Conservation (phyloP, 169 alveolate genomes). For the Babesia ovata region DNA sequence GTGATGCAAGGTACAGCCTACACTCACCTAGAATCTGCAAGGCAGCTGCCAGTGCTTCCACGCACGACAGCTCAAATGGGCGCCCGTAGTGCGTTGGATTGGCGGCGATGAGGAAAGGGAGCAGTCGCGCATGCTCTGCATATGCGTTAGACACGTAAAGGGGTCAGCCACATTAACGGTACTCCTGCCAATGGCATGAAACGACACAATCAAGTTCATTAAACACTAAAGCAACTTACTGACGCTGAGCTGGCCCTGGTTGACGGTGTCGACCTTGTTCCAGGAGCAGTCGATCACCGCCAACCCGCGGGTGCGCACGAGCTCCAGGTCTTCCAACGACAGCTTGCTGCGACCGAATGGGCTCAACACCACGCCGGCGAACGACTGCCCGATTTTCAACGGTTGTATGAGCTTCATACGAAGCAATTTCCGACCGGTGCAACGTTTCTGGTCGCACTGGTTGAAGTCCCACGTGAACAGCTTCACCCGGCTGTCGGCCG, state of each 20-base stretch:
- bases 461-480: slow-evolving; percentile 91
- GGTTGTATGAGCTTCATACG: slow-evolving; percentile 76
- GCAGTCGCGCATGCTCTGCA: slow-evolving; percentile 58
- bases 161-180: background rate
- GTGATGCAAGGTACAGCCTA: background rate
- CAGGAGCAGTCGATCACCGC: slow-evolving; percentile 96
- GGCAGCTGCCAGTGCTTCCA: slow-evolving; percentile 94
- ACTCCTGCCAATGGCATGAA: background rate
- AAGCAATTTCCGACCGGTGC: slow-evolving; percentile 91
- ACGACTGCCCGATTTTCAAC: slow-evolving; percentile 74
- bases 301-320: slow-evolving; percentile 84
- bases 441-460: slow-evolving; percentile 92
- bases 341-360: slow-evolving; percentile 85
- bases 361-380: slow-evolving; percentile 88
- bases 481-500: slow-evolving; percentile 57
- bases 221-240: slow-evolving; percentile 21
- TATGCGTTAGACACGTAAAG: background rate
- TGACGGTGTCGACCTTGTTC: slow-evolving; percentile 87
- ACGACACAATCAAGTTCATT: background rate
- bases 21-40: slow-evolving; percentile 83
- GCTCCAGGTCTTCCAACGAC: slow-evolving; percentile 84
- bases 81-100: slow-evolving; percentile 95
- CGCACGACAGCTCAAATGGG: slow-evolving; percentile 92
- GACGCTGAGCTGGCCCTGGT: slow-evolving; percentile 71
- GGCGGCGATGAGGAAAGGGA: slow-evolving; percentile 92